Evolutionary conservation across 2,329 filamentous ascomycete genomes (phyloP).

Genomic region (Phoma sp.): DNA sequence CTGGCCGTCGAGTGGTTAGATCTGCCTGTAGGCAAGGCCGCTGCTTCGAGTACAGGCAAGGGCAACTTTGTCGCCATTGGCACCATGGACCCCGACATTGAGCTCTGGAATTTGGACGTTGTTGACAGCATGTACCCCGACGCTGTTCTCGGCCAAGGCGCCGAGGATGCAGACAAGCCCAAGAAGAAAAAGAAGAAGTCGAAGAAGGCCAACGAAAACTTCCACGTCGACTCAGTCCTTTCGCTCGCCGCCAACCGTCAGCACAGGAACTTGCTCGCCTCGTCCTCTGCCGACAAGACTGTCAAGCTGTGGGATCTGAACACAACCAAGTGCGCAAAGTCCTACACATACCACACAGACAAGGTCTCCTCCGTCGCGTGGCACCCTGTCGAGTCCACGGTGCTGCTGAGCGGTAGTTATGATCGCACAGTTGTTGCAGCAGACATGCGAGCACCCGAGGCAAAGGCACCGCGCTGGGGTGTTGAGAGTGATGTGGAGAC

Average conservation of each 20-base stretch:
- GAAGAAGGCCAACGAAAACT: slow-evolving; percentile 86
- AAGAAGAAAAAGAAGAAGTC: slow-evolving; percentile 91
- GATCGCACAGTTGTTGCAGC: slow-evolving; percentile 93
- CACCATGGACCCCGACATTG: slow-evolving; percentile 98
- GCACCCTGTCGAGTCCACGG: slow-evolving; percentile 86
- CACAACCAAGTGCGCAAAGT: slow-evolving; percentile 91
- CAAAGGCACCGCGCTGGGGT: slow-evolving; percentile 82
- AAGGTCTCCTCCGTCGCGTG: slow-evolving; percentile 97
- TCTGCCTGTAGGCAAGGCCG: slow-evolving; percentile 77
- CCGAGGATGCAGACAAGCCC: slow-evolving; percentile 63
- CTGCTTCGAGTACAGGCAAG: slow-evolving; percentile 62
- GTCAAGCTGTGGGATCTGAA: slow-evolving; percentile 98
- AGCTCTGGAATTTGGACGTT: slow-evolving; percentile 96
- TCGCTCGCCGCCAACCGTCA: slow-evolving; percentile 90
- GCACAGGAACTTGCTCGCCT: slow-evolving; percentile 93
- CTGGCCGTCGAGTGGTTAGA: slow-evolving; percentile 96
- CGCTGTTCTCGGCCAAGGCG: slow-evolving; percentile 82
- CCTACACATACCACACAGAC: slow-evolving; percentile 94
- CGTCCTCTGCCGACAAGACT: slow-evolving; percentile 94
- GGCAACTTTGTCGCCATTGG: slow-evolving; percentile 96
- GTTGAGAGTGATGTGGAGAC: slow-evolving; percentile 96
- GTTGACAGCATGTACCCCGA: slow-evolving; percentile 99
- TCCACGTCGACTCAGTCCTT: slow-evolving; percentile 93
- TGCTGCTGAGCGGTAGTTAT: slow-evolving; percentile 91
- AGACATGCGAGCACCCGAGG: slow-evolving; percentile 92